A percentile compares a stretch with the other conserved stretches of the same genome.
These are phyloP conservation scores for Hippophae gyantsensis DNA, from an alignment of 306 rosid genomes.

Conservation along the genomic window DNA sequence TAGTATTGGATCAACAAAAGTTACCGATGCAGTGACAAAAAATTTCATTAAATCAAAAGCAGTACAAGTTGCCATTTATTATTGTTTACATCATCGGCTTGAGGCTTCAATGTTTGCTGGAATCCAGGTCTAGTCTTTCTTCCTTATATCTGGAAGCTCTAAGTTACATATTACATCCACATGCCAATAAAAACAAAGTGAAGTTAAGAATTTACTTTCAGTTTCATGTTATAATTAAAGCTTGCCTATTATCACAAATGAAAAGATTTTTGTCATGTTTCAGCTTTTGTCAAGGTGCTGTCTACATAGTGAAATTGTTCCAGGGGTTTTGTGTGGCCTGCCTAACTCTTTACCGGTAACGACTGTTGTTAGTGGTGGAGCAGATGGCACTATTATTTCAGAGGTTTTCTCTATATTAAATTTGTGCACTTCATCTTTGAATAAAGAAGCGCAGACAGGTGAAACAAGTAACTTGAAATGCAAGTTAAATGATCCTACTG, in stretches of 20 bases:
- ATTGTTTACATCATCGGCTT: constrained; percentile 73
- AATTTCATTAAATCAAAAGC: constrained; percentile 71
- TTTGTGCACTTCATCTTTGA: constrained; percentile 44
- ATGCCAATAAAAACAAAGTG: neutral
- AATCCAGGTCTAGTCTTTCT: constrained; percentile 57
- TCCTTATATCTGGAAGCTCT: constrained; percentile 6
- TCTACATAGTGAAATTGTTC: constrained; percentile 52
- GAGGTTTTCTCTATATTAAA: constrained; percentile 69
- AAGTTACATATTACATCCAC: neutral
- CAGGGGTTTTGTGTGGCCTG: constrained; percentile 79
- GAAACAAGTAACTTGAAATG: constrained; percentile 46
- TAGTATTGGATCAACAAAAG: constrained; percentile 49
- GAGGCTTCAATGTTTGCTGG: constrained; percentile 65
- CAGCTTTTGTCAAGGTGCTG: constrained; percentile 84
- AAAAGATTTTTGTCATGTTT: constrained; percentile 19
- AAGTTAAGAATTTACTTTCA: neutral
- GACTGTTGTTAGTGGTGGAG: constrained; percentile 92
- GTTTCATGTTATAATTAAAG: neutral
- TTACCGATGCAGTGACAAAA: constrained; percentile 61
- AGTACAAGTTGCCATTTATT: constrained; percentile 69
- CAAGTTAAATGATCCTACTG: constrained; percentile 52
- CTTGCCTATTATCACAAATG: constrained; percentile 4
- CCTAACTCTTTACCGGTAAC: constrained; percentile 83
- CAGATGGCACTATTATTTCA: constrained; percentile 77
- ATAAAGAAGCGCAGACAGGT: constrained; percentile 46